phyloP scores from a whole-genome alignment of 2,329 filamentous ascomycete species.

The Microdochium paspali region DNA sequence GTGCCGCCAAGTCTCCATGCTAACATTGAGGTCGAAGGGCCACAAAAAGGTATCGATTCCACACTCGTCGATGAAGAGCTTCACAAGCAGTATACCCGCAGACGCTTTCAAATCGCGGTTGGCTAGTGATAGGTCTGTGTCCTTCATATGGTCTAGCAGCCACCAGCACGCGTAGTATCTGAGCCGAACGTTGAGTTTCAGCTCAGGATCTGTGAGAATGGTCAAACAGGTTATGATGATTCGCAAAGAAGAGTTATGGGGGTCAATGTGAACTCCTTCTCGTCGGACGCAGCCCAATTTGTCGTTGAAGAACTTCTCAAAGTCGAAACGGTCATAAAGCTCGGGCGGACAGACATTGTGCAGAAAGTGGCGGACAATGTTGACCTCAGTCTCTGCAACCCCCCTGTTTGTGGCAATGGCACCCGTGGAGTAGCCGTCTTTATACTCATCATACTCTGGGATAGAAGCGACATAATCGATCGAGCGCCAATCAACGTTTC shows the following conservation, averaged over 20 bases:
- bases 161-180: constrained; percentile 16
- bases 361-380: constrained; percentile 21
- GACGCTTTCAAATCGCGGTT: constrained; percentile 17
- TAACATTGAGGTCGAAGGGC: constrained; percentile 12
- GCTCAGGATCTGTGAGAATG: constrained; percentile 14
- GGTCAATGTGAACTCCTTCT: constrained; percentile 20
- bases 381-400: constrained; percentile 15
- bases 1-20: constrained; percentile 15
- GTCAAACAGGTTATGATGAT: constrained; percentile 16
- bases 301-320: constrained; percentile 20
- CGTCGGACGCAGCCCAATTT: constrained; percentile 17
- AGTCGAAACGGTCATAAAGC: constrained; percentile 20
- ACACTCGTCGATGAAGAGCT: constrained; percentile 15
- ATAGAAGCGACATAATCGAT: neutral
- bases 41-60: constrained; percentile 20
- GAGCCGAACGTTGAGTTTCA: constrained; percentile 9
- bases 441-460: constrained; percentile 10
- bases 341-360: constrained; percentile 20
- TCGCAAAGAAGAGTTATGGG: constrained; percentile 19
- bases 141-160: constrained; percentile 16
- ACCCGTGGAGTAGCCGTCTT: constrained; percentile 9
- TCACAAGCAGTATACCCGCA: constrained; percentile 16
- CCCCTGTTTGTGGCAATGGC: neutral
- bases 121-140: constrained; percentile 16
- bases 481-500: constrained; percentile 16